These are phyloP conservation scores for Pestalotiopsis sp. DNA, from an alignment of 2,329 filamentous ascomycete genomes.

Conservation along the genomic window DNA sequence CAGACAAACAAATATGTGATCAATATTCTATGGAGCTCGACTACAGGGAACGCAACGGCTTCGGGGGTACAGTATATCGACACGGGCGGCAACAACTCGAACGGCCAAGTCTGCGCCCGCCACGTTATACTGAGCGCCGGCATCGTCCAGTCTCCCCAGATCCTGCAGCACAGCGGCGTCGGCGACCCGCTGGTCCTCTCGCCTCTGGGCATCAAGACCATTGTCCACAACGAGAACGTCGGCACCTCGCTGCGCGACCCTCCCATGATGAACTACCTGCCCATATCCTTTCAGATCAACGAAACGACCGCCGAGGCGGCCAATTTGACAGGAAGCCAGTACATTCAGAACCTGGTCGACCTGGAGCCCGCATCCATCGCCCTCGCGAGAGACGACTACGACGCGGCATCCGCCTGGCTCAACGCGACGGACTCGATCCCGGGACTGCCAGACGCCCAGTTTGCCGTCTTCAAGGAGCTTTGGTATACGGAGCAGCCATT, in stretches of 20 bases:
- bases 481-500: constrained; percentile 14
- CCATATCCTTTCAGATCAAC: constrained; percentile 12
- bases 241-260: constrained; percentile 11
- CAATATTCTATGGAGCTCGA: not conserved
- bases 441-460: not conserved
- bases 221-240: constrained; percentile 10
- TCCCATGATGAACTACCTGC: constrained; percentile 16
- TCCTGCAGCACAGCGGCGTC: constrained; percentile 11
- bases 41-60: not conserved
- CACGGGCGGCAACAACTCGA: not conserved
- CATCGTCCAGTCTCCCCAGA: constrained; percentile 9
- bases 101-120: not conserved
- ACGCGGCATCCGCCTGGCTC: constrained; percentile 12
- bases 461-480: constrained; percentile 11
- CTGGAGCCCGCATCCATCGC: not conserved
- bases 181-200: constrained; percentile 9
- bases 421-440: constrained; percentile 10
- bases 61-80: not conserved
- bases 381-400: constrained; percentile 3
- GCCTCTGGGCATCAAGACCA: constrained; percentile 8
- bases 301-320: not conserved
- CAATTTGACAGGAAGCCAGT: constrained; percentile 9
- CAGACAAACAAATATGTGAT: constrained; percentile 8
- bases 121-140: constrained; percentile 13
- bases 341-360: constrained; percentile 1